phyloP scores from a whole-genome alignment of 2,329 filamentous ascomycete species.

The Amylocarpus encephaloides region DNA sequence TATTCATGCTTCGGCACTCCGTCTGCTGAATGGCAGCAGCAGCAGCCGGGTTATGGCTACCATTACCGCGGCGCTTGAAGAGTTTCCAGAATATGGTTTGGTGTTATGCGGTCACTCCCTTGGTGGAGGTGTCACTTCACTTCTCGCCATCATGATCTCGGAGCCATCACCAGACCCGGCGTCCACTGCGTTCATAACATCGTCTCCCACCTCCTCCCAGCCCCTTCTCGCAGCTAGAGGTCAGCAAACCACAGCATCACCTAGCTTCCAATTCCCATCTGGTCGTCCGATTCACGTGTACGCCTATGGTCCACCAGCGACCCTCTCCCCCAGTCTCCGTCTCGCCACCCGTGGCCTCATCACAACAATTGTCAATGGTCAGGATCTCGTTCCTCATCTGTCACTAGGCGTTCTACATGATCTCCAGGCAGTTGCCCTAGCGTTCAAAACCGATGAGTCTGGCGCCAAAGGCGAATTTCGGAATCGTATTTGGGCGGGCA shows the following conservation, averaged over 20 bases:
- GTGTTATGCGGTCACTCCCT: slow-evolving; percentile 50
- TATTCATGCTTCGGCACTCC: slow-evolving; percentile 47
- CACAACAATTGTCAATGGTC: slow-evolving; percentile 66
- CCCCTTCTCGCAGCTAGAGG: slow-evolving; percentile 58
- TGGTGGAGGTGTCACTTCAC: slow-evolving; percentile 48
- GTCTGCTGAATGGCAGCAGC: slow-evolving; percentile 43
- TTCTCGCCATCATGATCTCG: slow-evolving; percentile 48
- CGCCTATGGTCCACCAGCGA: slow-evolving; percentile 68
- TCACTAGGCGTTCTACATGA: slow-evolving; percentile 70
- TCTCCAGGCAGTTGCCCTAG: slow-evolving; percentile 63
- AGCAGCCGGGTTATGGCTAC: slow-evolving; percentile 46
- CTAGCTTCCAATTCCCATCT: slow-evolving; percentile 50
- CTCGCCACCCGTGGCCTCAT: slow-evolving; percentile 67
- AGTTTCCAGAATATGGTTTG: slow-evolving; percentile 50
- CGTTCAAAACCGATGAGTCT: slow-evolving; percentile 65
- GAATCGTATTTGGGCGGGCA: slow-evolving; percentile 57
- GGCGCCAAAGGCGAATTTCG: slow-evolving; percentile 62
- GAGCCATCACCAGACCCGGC: slow-evolving; percentile 35
- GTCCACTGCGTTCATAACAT: slow-evolving; percentile 48
- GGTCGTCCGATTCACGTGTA: slow-evolving; percentile 72
- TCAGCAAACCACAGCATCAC: slow-evolving; percentile 16
- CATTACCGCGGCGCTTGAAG: slow-evolving; percentile 45
- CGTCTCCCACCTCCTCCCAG: slow-evolving; percentile 62
- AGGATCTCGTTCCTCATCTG: slow-evolving; percentile 67
- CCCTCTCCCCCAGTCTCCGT: slow-evolving; percentile 63